Base-by-base conservation (phyloP, 768 basidiomycete species). In the Tylopilus rubrobrunneus region DNA sequence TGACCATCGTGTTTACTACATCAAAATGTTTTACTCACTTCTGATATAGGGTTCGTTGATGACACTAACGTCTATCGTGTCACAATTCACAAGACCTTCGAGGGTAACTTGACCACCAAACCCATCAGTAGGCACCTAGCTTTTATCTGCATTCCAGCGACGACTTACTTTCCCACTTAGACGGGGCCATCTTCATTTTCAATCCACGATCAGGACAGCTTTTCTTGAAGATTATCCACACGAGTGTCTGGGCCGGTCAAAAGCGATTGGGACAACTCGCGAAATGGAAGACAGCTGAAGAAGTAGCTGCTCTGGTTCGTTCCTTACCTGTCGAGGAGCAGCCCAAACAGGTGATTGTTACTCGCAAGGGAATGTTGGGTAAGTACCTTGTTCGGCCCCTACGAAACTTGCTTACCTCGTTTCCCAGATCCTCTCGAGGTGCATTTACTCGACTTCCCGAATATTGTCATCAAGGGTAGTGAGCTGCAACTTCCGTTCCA, bases 41-140 rank as follows among this genome's bases (percentile, higher is more conserved):
- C n/a, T 46, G 42, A n/a, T 49, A 44, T 59, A 84, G 86, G 92
- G 96, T 98, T 98, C 66, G 95, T 99, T 58, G 97, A 99, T 64
- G 97, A 99, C 68, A 98, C 97, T 40, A 98, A 98, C 63, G 97
- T 99, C n/a, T 99, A 99, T 73, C 94, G 97, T 53, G 93, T 97
- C 48, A 96, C 93, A 15, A 96, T 96, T 67, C 97, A 99, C 78
- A 98, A 98, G 80, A 99, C 97, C 7, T 98, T 99, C 73, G 97
- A 99, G 75, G 97, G 97, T 67, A 99, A 99, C 74, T 83, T 98
- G 83, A 98, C 96, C 8, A 98, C 97, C 17, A 98, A 98, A 72
- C 97, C 96, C 7, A 97, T 99, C 76, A 98, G 87, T 87, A 63
- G 62, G 85, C 66, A 14, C 19, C 25, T 10, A 1, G 1, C 17